Conservation (phyloP, 345 rosid genomes). For the Linum usitatissimum region DNA sequence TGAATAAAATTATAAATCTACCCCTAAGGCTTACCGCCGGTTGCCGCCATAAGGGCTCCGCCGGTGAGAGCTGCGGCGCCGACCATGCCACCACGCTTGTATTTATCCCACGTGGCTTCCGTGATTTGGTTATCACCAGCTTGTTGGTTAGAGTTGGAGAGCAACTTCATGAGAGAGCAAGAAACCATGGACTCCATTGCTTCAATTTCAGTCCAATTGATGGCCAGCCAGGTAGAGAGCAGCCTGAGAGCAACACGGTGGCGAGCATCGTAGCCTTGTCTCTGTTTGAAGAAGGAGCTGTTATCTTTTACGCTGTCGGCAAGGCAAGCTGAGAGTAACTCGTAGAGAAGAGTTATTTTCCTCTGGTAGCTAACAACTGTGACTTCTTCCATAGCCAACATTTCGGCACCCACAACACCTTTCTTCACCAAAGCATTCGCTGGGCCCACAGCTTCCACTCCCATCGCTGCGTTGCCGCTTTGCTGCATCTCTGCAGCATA, state of each 20-base stretch:
- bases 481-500: neutral
- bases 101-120: slow-evolving; percentile 16
- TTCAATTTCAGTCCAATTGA: slow-evolving; percentile 45
- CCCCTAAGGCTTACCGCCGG: slow-evolving; percentile 19
- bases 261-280: slow-evolving; percentile 47
- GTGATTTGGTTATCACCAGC: too few relatives aligned
- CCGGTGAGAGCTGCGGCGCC: slow-evolving; percentile 54
- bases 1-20: too few relatives aligned
- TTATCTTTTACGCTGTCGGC: slow-evolving; percentile 17
- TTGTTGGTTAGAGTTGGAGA: too few relatives aligned
- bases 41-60: slow-evolving; percentile 45
- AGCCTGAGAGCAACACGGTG: slow-evolving; percentile 43
- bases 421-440: neutral
- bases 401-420: slow-evolving; percentile 9
- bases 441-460: neutral
- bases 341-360: slow-evolving; percentile 38
- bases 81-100: slow-evolving; percentile 37
- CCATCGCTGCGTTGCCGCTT: neutral
- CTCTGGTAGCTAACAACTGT: slow-evolving; percentile 23
- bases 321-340: slow-evolving; percentile 47
- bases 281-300: slow-evolving; percentile 10
- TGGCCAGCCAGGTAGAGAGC: slow-evolving; percentile 37
- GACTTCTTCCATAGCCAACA: slow-evolving; percentile 28
- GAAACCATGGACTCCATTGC: slow-evolving; percentile 46
- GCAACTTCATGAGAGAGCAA: slow-evolving; percentile 23